Base-by-base conservation (phyloP, 1,284 basidiomycete species). In the Cutaneotrichosporon cavernicola region DNA sequence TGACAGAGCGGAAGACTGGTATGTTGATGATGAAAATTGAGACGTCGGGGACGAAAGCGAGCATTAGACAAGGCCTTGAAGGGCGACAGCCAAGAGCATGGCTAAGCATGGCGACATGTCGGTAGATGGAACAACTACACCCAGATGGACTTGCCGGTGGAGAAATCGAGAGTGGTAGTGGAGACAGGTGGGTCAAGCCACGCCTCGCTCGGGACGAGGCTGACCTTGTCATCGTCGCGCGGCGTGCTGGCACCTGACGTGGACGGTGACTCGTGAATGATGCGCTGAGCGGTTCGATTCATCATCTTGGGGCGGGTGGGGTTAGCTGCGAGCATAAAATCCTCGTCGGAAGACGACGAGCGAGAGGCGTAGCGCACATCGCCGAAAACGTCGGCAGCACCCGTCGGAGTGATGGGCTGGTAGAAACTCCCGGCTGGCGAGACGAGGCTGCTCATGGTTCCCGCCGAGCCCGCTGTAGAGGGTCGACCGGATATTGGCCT, bases 101-200 rank as follows among this genome's bases (percentile, higher is more conserved):
- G 43, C 43, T 4, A 18, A n/a, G 49, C 49, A 51, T 51, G 26
- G 47, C 49, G 49, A 51, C 30, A 30, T 31, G 22, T 21, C 49
- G 49, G 14, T 11, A 21, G 36, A 13, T 13, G 36, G 55, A n/a
- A 40, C 34, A 22, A 18, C 21, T 38, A 49, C 22, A 26, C 22
- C 74, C 74, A 76, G 53, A 75, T 73, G 7, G 74, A 76, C 21
- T 64, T 69, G 59, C 74, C 74, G 21, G 67, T 67, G 34, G 72
- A 73, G 58, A 74, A 76, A 43, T 73, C 72, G 38, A 72, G 53
- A 5, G 68, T 70, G 13, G 69, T 61, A 34, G 46, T 38, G 14
- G 30, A 53, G 18, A 32, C n/a, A 21, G 34, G 36, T n/a, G 51
- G 10, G 50, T n/a, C 16, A 26, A 13, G 34, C 46, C 26, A 50